Evolutionary conservation across 2,329 filamentous ascomycete genomes (phyloP).

Genomic region (Dothideomycetes sp.): DNA sequence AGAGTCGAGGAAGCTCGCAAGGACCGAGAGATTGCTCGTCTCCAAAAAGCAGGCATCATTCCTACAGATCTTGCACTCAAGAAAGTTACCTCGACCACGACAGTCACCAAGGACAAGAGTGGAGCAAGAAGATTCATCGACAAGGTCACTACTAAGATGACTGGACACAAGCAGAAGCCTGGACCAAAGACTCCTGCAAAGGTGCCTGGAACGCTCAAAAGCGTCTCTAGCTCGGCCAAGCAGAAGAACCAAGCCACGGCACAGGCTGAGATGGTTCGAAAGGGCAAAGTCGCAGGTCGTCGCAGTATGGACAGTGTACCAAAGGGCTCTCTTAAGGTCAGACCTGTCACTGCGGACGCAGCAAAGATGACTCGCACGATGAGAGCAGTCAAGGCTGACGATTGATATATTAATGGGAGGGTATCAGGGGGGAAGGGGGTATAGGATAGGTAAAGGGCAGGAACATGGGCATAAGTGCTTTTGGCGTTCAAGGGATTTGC

Average conservation of each 20-base stretch:
- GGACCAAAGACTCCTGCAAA: not conserved
- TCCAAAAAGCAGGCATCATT: constrained; percentile 5
- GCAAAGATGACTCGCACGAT: constrained; percentile 10
- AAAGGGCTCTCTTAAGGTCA: constrained; percentile 11
- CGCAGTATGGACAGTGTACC: constrained; percentile 11
- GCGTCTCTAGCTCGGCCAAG: constrained; percentile 5
- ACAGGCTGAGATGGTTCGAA: not conserved
- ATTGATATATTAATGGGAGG: not conserved
- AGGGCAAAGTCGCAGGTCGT: not conserved
- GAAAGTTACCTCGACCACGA: constrained; percentile 4
- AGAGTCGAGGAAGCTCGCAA: constrained; percentile 15
- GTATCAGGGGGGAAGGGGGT: not conserved
- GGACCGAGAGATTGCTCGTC: constrained; percentile 8
- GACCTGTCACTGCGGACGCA: constrained; percentile 4
- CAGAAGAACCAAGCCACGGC: not conserved
- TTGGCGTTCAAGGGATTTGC: too few relatives aligned
- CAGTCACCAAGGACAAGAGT: constrained; percentile 8
- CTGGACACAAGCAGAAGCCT: constrained; percentile 1
- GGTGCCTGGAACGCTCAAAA: not conserved
- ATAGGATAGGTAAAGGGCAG: too few relatives aligned
- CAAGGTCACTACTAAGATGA: constrained; percentile 11
- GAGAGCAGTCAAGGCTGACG: constrained; percentile 11
- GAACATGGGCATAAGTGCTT: too few relatives aligned
- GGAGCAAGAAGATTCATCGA: constrained; percentile 8
- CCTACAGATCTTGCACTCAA: constrained; percentile 7